Evolutionary conservation across 2,329 filamentous ascomycete species (phyloP), one percentile per base, ranked within the genome.

Genomic region (Penicillium palitans): DNA sequence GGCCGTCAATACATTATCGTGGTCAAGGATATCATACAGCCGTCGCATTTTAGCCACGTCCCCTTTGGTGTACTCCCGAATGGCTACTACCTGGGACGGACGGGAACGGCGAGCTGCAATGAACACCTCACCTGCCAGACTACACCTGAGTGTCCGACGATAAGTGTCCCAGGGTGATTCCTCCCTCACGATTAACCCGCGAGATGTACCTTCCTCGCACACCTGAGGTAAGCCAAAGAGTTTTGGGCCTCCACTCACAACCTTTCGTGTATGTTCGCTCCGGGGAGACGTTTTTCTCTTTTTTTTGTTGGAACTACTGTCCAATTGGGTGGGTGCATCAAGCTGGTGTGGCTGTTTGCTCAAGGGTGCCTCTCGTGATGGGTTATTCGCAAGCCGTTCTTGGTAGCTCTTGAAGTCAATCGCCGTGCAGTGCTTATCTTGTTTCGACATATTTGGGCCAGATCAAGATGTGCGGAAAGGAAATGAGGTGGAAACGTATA

Each of bases 131-230:
- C 62, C 59, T 50, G 35, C 58, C 10, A 66, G 44, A 13, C 66
- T 52, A 51, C 55, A 68, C 15, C 27, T 50, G 31, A 63, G 52
- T 2, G 44, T 50, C 15, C 53, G 52, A 12, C 44, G 42, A 55
- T 61, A 67, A 3, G 59, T 64, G 21, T 66, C 57, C 61, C 10
- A 58, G 19, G 55, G 47, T 37, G 53, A 57, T 37, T 62, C 54
- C 1, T 53, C 33, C 21, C 59, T 58, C 19, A 53, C 52, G 31
- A 55, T 42, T 24, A 59, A 44, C 8, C 40, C 21, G 27, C 35
- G 35, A 52, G 42, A 47, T 47, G 13, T 52, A 52, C 27, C 41
- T 27, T 59, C 25, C 31, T 50, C 51, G 19, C 41, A 53, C 24
- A 58, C 13, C 29, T 61, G 29, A 44, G 55, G 48, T 42, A 58